Base-by-base conservation (phyloP, 805 yeast species). In the Suhomyces faveliae region DNA sequence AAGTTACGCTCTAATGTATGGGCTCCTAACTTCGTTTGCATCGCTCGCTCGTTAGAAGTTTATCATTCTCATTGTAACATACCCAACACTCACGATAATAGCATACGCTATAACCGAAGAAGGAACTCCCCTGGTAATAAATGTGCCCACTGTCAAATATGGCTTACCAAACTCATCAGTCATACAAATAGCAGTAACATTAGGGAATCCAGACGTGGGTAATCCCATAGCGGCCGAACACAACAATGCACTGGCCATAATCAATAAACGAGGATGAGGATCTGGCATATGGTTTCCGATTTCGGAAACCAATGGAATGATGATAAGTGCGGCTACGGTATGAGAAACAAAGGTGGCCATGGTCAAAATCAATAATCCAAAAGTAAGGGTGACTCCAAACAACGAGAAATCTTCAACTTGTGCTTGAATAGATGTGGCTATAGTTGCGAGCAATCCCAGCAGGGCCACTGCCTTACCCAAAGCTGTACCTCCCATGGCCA, bases 401-500 rank as follows among this genome's bases (percentile, higher is more conserved):
- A 89, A 65, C 6, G 89, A 81, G 52, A 87, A 77, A 25, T 77
- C 83, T 48, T 77, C 77, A n/a, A 92, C 87, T 49, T 77, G 68
- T 1, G 66, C 59, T 60, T 87, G 89, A 49, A 94, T 87, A 1
- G 73, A 63, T 2, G 69, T 55, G 0, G 99, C 98, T 50, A 91
- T 84, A 0, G 92, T 84, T 5, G 82, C 76, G 48, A 92, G 75
- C 47, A 92, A 73, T 0, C 98, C 98, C 1, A 96, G 89, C 7
- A 94, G 84, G 1, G 96, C 83, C 1, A 92, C 98, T 0, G 96
- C 96, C 63, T 89, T 90, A 48, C 99, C 99, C 44, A 92, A 73
- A 0, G 97, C 96, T 45, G 92, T 80, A 52, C 99, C 99, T 25
- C 99, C 99, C 99, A 92, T 94, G 3, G 98, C 97, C 53, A 92